Evolutionary conservation across 192 early-diverging fungal species (phyloP), one percentile per base, ranked within the genome.

Genomic region (Coemansia sp.): DNA sequence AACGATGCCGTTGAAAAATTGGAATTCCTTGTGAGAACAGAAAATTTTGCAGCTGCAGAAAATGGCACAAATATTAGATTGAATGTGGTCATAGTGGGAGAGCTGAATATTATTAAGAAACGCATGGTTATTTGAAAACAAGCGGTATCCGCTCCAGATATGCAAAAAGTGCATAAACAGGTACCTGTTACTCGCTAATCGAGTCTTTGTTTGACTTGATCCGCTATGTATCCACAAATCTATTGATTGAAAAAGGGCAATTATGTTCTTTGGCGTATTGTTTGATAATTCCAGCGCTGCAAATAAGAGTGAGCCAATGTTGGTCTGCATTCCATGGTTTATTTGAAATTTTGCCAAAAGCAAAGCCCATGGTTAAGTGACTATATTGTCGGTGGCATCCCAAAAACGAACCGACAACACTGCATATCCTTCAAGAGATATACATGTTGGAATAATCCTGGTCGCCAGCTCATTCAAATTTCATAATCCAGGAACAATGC

Each of bases 271-370:
- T 16, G 37, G n/a, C 57, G 35, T 58, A 58, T 58, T 58, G 57
- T 58, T 58, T 19, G 29, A 58, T 58, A 58, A 41, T 58, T 58
- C 57, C 57, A 29, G 37, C 6, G 19, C 38, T 58, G 57, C 37
- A 58, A 58, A 58, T 43, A 22, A 16, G 29, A 2, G 22, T 18
- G 41, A 16, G 9, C 12, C 3, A 16, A 45, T 45, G 41, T 45
- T 45, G n/a, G 18, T 22, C 12, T 58, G 57, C 57, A 58, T 58
- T 5, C 13, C 5, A 10, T 38, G 41, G 19, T 20, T 58, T 19
- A 35, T 35, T 35, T 35, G 32, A 2, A 1, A 58, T 39, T 12
- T 41, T 19, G 0, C 18, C 48, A 49, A 49, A 49, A 18, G 43
- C 19, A 49, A 49, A 49, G 8, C 8, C 19, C n/a, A 19, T 9